Evolutionary conservation across 495 filamentous ascomycete genomes (phyloP).

Genomic region (Immersiella caudata): DNA sequence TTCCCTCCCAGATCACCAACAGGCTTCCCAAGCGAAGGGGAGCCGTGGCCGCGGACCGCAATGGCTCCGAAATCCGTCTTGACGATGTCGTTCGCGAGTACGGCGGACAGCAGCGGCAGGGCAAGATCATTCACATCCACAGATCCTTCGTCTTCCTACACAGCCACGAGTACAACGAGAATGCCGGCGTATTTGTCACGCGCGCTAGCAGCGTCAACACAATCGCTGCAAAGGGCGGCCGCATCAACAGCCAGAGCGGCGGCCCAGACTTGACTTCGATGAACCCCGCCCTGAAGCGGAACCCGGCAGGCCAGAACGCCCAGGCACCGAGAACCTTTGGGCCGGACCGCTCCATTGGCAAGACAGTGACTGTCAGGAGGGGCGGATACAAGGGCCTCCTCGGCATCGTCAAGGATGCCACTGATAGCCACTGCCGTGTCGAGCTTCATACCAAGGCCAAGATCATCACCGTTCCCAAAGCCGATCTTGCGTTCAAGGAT

Average conservation of each 20-base stretch:
- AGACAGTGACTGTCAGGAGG: constrained; percentile 82
- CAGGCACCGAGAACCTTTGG: constrained; percentile 77
- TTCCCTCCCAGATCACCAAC: constrained; percentile 89
- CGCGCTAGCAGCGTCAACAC: constrained; percentile 82
- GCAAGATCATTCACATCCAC: constrained; percentile 89
- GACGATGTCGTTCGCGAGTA: constrained; percentile 93
- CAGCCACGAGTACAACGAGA: constrained; percentile 80
- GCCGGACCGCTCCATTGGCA: constrained; percentile 82
- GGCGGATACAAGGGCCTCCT: constrained; percentile 90
- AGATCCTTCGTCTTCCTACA: constrained; percentile 86
- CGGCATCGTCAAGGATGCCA: constrained; percentile 93
- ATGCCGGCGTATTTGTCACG: constrained; percentile 88
- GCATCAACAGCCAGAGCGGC: constrained; percentile 59
- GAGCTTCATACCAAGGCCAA: constrained; percentile 93
- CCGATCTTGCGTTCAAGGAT: constrained; percentile 79
- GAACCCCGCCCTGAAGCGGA: constrained; percentile 83
- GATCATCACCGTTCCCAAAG: constrained; percentile 77
- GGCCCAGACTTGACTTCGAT: constrained; percentile 83
- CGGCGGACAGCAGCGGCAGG: constrained; percentile 79
- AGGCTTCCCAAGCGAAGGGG: constrained; percentile 76
- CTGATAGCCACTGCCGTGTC: constrained; percentile 78
- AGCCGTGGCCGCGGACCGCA: constrained; percentile 88
- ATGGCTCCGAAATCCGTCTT: constrained; percentile 87
- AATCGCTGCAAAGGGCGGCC: constrained; percentile 87
- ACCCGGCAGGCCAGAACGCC: constrained; percentile 62